Evolutionary conservation across 2,329 filamentous ascomycete species (phyloP).

Genomic region (Venturia oleaginea): DNA sequence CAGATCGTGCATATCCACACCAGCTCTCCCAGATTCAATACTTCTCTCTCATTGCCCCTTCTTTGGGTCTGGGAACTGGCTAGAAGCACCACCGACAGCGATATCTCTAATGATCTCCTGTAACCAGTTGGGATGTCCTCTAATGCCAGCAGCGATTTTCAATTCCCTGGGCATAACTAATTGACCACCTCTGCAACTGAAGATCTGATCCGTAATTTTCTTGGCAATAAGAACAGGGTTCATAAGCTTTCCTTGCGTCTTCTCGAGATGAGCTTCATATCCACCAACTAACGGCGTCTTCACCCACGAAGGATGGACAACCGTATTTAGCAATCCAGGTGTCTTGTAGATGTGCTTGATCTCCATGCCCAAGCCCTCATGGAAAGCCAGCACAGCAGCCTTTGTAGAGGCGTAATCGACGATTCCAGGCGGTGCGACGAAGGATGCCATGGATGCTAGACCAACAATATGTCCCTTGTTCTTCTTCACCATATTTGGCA

Average conservation of each 20-base stretch:
- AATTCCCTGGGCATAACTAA: conserved; percentile 34
- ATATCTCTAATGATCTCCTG: conserved; percentile 30
- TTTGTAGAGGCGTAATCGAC: conserved; percentile 47
- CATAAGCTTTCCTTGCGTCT: conserved; percentile 20
- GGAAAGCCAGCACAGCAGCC: conserved; percentile 43
- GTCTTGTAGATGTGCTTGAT: conserved; percentile 21
- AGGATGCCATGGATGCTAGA: conserved; percentile 45
- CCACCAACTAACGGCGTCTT: conserved; percentile 39
- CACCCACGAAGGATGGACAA: conserved; percentile 37
- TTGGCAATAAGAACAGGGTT: conserved; percentile 34
- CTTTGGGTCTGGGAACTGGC: conserved; percentile 6
- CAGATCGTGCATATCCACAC: neutral
- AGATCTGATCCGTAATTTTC: conserved; percentile 42
- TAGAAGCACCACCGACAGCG: conserved; percentile 7
- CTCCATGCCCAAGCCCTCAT: conserved; percentile 34
- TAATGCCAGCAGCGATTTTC: conserved; percentile 25
- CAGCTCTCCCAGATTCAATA: neutral
- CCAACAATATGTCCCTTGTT: conserved; percentile 50
- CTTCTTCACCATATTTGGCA: conserved; percentile 41
- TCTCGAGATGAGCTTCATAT: conserved; percentile 14
- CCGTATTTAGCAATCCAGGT: conserved; percentile 20
- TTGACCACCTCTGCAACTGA: conserved; percentile 41
- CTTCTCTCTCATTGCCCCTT: neutral
- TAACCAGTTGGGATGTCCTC: conserved; percentile 40
- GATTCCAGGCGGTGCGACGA: conserved; percentile 38